A percentile compares a stretch with the other conserved stretches of the same genome.
phyloP scores from a whole-genome alignment of 73 alveolate genomes.

The Paramecium biaurelia region DNA sequence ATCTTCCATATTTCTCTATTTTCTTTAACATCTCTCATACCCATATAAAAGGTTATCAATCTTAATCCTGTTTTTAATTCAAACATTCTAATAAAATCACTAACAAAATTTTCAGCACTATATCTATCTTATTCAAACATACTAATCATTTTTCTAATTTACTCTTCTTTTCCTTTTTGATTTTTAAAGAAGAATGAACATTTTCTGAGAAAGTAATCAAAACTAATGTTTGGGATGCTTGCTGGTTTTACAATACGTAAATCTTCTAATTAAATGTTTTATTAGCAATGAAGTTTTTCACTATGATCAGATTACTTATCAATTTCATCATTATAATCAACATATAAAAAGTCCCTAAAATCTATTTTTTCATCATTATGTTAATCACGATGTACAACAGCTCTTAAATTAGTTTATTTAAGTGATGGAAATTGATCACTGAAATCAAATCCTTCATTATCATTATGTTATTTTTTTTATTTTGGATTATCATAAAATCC shows the following conservation, averaged over 20 bases:
- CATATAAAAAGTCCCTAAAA: slow-evolving; percentile 49
- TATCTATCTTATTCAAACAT: not conserved
- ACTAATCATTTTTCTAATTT: not conserved
- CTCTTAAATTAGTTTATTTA: slow-evolving; percentile 38
- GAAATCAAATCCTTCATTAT: slow-evolving; percentile 50
- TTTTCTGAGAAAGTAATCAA: not conserved
- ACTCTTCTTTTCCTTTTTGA: not conserved
- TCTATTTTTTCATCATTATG: slow-evolving; percentile 54
- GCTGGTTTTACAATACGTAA: not conserved
- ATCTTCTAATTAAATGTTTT: slow-evolving; percentile 41
- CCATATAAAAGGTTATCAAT: slow-evolving; percentile 23
- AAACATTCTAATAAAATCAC: slow-evolving; percentile 1
- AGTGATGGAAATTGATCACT: slow-evolving; percentile 42
- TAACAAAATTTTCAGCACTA: not conserved
- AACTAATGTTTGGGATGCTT: not conserved
- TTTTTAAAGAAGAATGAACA: slow-evolving; percentile 22
- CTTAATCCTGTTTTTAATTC: slow-evolving; percentile 16
- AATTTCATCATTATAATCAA: slow-evolving; percentile 31
- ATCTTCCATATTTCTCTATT: not conserved
- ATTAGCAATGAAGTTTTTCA: not conserved
- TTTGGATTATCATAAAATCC: not conserved
- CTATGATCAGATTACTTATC: not conserved
- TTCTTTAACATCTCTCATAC: slow-evolving; percentile 24
- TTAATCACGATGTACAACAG: slow-evolving; percentile 25
- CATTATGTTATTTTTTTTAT: not conserved